Percentiles rank a stretch among this genome's conserved stretches.
These are phyloP conservation scores for Apiospora marii DNA, from an alignment of 2,329 filamentous ascomycete genomes.

Conservation along the genomic window DNA sequence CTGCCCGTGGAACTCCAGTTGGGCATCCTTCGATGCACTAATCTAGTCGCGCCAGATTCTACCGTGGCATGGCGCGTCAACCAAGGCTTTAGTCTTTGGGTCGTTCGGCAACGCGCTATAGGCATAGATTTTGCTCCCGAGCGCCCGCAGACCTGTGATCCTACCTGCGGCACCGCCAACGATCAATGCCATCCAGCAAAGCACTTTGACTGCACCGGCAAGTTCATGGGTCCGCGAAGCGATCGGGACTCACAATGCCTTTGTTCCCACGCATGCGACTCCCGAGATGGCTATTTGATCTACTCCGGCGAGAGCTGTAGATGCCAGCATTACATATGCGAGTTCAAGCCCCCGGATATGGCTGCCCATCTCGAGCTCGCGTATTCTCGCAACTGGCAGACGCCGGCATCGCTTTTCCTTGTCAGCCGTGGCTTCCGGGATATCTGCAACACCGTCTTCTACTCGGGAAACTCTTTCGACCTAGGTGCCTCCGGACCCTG, in stretches of 20 bases:
- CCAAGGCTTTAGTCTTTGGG: neutral
- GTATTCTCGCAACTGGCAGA: neutral
- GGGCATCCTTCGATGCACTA: neutral
- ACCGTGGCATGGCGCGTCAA: neutral
- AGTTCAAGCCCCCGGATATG: neutral
- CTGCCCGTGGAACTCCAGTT: neutral
- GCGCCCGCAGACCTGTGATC: neutral
- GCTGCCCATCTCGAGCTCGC: neutral
- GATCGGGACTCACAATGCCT: neutral
- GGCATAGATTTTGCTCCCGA: no score
- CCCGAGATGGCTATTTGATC: neutral
- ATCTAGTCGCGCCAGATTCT: neutral
- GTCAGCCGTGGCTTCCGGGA: neutral
- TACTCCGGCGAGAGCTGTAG: neutral
- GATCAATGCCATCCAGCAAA: neutral
- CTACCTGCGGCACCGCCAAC: neutral
- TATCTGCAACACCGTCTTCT: neutral
- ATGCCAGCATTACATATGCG: constrained; percentile 9
- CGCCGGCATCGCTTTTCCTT: neutral
- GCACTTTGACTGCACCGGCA: neutral
- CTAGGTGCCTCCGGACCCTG: neutral
- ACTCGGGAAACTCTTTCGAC: neutral
- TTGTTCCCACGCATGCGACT: neutral
- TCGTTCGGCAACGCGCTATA: neutral
- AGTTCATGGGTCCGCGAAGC: neutral